Percentiles rank a stretch among this genome's conserved stretches.
phyloP scores from a whole-genome alignment of 202 grass and related monocot genomes.

The Setaria viridis region DNA sequence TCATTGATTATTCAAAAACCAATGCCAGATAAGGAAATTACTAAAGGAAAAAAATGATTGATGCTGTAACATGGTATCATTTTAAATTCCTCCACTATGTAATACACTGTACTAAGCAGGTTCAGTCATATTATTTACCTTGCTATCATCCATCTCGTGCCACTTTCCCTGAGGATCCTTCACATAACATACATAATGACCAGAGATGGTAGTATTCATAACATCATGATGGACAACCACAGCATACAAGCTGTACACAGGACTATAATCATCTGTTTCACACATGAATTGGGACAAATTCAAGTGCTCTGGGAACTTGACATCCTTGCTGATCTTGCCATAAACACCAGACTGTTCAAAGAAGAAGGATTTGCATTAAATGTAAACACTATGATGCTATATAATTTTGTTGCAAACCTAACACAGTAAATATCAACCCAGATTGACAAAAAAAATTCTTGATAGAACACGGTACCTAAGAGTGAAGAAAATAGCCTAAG shows the following conservation, averaged over 20 bases:
- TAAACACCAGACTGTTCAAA: slow-evolving; percentile 71
- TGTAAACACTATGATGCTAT: not conserved
- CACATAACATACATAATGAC: slow-evolving; percentile 92
- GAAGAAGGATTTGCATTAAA: slow-evolving; percentile 26
- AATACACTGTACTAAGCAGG: slow-evolving; percentile 28
- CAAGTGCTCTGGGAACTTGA: slow-evolving; percentile 70
- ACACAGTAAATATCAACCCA: slow-evolving; percentile 34
- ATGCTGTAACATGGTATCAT: slow-evolving; percentile 11
- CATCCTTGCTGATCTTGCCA: slow-evolving; percentile 79
- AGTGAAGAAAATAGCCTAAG: slow-evolving; percentile 40
- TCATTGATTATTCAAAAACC: slow-evolving; percentile 17
- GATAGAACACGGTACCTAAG: slow-evolving; percentile 1
- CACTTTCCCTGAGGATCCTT: slow-evolving; percentile 80
- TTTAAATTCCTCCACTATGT: slow-evolving; percentile 22
- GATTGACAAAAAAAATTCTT: not conserved
- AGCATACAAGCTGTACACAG: slow-evolving; percentile 86
- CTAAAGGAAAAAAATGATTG: not conserved
- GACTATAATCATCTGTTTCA: slow-evolving; percentile 67
- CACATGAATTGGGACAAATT: slow-evolving; percentile 84
- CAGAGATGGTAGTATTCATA: slow-evolving; percentile 71
- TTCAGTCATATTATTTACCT: slow-evolving; percentile 59
- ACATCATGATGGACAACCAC: slow-evolving; percentile 87
- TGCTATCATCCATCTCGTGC: slow-evolving; percentile 80
- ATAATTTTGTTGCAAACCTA: slow-evolving; percentile 19
- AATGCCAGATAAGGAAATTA: slow-evolving; percentile 20